Percentiles rank a stretch among this genome's conserved stretches.
Conservation (phyloP, 2,329 filamentous ascomycete species). For the Botrytis elliptica region DNA sequence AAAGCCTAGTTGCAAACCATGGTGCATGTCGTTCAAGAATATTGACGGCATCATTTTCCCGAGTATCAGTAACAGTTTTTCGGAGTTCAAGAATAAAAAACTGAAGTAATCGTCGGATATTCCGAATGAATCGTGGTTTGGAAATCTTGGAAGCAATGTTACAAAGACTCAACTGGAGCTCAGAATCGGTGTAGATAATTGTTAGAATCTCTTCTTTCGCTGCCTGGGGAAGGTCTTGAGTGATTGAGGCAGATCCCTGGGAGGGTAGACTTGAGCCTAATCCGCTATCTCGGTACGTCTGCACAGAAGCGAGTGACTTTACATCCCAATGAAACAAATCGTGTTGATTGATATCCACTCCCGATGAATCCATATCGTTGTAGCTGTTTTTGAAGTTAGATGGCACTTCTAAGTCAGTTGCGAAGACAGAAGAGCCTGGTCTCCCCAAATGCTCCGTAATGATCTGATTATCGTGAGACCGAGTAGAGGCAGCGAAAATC, state of each 20-base stretch:
- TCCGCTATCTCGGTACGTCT: background rate
- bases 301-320: background rate
- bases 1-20: constrained; percentile 19
- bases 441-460: too few species aligned
- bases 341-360: too few species aligned
- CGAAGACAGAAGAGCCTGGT: constrained; percentile 52
- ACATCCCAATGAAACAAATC: background rate
- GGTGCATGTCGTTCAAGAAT: constrained; percentile 5
- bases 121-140: constrained; percentile 1
- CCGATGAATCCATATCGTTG: too few species aligned
- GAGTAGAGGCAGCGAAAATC: too few species aligned
- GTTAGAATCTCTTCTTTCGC: background rate
- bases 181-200: background rate
- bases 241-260: background rate
- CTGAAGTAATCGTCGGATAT: background rate
- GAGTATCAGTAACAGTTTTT: background rate
- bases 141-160: background rate
- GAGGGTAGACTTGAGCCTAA: background rate
- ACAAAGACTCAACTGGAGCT: background rate
- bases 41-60: constrained; percentile 2
- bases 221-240: constrained; percentile 2
- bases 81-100: background rate
- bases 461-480: too few species aligned
- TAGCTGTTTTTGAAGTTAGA: constrained; percentile 51
- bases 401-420: constrained; percentile 82